phyloP scores from a whole-genome alignment of 768 basidiomycete genomes.

The Multifurca ochricompacta region DNA sequence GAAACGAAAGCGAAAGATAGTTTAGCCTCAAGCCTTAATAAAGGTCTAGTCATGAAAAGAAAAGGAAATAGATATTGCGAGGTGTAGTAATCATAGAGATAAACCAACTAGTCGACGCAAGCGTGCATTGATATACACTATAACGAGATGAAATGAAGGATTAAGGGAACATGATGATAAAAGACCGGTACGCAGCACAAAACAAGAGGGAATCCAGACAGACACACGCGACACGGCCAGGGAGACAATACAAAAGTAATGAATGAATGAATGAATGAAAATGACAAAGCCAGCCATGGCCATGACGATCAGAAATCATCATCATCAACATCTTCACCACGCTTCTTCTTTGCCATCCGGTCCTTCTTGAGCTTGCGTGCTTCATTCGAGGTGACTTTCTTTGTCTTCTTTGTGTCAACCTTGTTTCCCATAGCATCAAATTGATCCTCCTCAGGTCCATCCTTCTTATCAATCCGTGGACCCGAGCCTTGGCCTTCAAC shows the following conservation, averaged over 20 bases:
- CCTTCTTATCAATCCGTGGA: slow-evolving; percentile 89
- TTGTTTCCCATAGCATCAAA: slow-evolving; percentile 99
- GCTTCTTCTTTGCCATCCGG: slow-evolving; percentile 83
- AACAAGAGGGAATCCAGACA: neutral
- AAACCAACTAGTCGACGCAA: neutral
- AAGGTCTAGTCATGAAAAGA: neutral
- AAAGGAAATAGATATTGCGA: slow-evolving; percentile 1
- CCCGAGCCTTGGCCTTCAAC: slow-evolving; percentile 98
- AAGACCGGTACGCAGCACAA: slow-evolving; percentile 15
- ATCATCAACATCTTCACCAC: slow-evolving; percentile 64
- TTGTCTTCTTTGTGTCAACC: slow-evolving; percentile 74
- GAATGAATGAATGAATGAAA: neutral
- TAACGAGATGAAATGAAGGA: too few species aligned
- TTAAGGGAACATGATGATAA: neutral
- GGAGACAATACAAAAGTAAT: neutral
- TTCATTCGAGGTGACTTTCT: slow-evolving; percentile 80
- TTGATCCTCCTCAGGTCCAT: slow-evolving; percentile 80
- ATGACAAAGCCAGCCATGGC: neutral
- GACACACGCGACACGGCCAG: slow-evolving; percentile 17
- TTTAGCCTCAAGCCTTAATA: too few species aligned
- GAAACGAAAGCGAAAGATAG: too few species aligned
- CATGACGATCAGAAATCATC: slow-evolving; percentile 35
- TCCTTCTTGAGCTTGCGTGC: slow-evolving; percentile 95
- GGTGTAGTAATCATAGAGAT: slow-evolving; percentile 1
- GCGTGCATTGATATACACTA: slow-evolving; percentile 6